Base-by-base conservation (phyloP, 176 grass and related monocot genomes). In the Calamus simplicifolius region DNA sequence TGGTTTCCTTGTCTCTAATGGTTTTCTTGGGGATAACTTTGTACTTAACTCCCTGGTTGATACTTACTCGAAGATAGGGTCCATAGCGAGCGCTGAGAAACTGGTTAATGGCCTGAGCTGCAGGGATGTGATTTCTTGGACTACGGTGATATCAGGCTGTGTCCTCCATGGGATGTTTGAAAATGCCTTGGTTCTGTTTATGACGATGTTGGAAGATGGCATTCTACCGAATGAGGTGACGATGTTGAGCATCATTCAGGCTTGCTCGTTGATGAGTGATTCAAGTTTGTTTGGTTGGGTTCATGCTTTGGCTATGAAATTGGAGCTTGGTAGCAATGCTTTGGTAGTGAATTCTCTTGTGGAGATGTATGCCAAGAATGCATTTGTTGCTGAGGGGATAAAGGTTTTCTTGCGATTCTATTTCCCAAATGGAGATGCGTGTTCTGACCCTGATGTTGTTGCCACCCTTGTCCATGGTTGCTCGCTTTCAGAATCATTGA, bases 51-150 rank as follows among this genome's bases (percentile, higher is more conserved):
- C 75, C 4, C 63, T 85, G 82, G 63, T 90, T 56, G 85, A 77
- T 61, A 74, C 73, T 78, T 90, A 85, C 51, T 79, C 82, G 48
- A 90, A 90, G 75, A 52, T 66, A 26, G 82, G 87, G 56, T 73
- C 68, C 2, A 57, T 55, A 48, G 54, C 26, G 19, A 75, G 72
- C 27, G 82, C 82, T 0, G 60, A 48, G 35, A 82, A 70, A 29
- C 64, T 90, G 52, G 19, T 85, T 73, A 60, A 78, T 58, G 55
- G 72, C 3, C 71, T 85, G n/a, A 27, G 59, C 25, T 74, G 25
- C 60, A 85, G 75, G 61, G 75, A 82, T 23, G 82, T 90, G 1
- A 72, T 90, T 73, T 85, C 87, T 43, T 86, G 87, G 82, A 90
- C 75, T 35, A 60, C 87, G 0, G 48, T 80, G 49, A 15, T 85